These are phyloP conservation scores for Cladochytrium replicatum DNA, from an alignment of 192 early-diverging fungal genomes.

Conservation along the genomic window DNA sequence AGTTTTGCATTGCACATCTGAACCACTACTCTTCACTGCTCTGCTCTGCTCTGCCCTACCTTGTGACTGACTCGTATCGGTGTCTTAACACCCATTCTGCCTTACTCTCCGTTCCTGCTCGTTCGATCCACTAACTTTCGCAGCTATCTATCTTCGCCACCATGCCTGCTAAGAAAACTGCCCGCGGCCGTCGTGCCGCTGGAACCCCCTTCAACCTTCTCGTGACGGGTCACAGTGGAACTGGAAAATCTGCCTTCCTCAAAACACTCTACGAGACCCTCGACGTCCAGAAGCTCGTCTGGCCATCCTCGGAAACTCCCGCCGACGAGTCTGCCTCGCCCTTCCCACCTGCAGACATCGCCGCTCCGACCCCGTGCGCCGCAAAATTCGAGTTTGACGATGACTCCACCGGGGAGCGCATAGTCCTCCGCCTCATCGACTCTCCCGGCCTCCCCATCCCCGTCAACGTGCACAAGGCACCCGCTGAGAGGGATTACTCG, in stretches of 20 bases:
- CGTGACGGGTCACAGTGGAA: slow-evolving; percentile 35
- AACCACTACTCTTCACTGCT: no score
- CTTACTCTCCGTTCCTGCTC: no score
- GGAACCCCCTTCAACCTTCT: slow-evolving; percentile 36
- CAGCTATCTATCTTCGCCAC: no score
- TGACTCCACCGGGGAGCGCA: slow-evolving; percentile 18
- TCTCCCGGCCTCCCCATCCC: slow-evolving; percentile 45
- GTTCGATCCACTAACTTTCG: no score
- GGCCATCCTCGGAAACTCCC: no score
- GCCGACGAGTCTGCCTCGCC: no score
- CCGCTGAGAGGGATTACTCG: no score
- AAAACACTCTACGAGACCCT: slow-evolving; percentile 36
- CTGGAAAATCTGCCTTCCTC: slow-evolving; percentile 36
- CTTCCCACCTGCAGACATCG: slow-evolving; percentile 22
- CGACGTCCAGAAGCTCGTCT: slow-evolving; percentile 22
- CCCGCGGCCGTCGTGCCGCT: slow-evolving; percentile 12
- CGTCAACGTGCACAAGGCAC: slow-evolving; percentile 20
- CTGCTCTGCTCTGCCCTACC: no score
- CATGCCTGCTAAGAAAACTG: no score
- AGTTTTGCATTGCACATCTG: no score
- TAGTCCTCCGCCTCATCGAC: slow-evolving; percentile 35
- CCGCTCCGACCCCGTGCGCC: slow-evolving; percentile 18
- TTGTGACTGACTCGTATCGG: no score
- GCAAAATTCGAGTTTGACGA: slow-evolving; percentile 31
- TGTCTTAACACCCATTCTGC: no score